A percentile compares a stretch with the other conserved stretches of the same genome.
phyloP scores from a whole-genome alignment of 306 rosid genomes.

The Oxytropis ochrocephala region DNA sequence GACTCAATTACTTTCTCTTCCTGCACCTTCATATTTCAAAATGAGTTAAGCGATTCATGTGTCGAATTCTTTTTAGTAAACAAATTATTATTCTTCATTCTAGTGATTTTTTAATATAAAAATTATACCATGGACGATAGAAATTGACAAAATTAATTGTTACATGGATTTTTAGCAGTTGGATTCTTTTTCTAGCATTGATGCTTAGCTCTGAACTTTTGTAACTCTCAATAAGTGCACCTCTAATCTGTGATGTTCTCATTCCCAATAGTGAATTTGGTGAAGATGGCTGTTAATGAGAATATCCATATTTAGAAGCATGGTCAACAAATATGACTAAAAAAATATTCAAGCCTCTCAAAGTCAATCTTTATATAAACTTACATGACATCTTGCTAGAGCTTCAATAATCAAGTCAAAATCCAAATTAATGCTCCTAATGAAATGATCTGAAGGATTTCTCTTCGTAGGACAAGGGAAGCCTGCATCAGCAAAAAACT shows the following conservation, averaged over 20 bases:
- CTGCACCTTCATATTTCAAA: background rate
- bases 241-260: slow-evolving; percentile 55
- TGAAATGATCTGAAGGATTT: slow-evolving; percentile 78
- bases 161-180: slow-evolving; percentile 48
- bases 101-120: too few species aligned
- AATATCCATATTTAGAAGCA: background rate
- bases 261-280: slow-evolving; percentile 39
- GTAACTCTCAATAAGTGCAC: slow-evolving; percentile 47
- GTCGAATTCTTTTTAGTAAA: too few species aligned
- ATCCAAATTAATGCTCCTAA: too few species aligned
- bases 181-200: slow-evolving; percentile 38
- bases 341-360: background rate
- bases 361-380: slow-evolving; percentile 22
- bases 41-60: too few species aligned
- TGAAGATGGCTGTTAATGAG: slow-evolving; percentile 27
- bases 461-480: slow-evolving; percentile 65
- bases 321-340: background rate
- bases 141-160: background rate
- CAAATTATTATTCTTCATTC: too few species aligned
- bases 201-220: slow-evolving; percentile 44
- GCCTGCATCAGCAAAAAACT: slow-evolving; percentile 78
- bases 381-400: slow-evolving; percentile 34
- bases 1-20: slow-evolving; percentile 39
- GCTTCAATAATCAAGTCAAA: too few species aligned
- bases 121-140: too few species aligned